These are phyloP conservation scores for Penicillium sp. DNA, from an alignment of 2,329 filamentous ascomycete species.

Conservation along the genomic window DNA sequence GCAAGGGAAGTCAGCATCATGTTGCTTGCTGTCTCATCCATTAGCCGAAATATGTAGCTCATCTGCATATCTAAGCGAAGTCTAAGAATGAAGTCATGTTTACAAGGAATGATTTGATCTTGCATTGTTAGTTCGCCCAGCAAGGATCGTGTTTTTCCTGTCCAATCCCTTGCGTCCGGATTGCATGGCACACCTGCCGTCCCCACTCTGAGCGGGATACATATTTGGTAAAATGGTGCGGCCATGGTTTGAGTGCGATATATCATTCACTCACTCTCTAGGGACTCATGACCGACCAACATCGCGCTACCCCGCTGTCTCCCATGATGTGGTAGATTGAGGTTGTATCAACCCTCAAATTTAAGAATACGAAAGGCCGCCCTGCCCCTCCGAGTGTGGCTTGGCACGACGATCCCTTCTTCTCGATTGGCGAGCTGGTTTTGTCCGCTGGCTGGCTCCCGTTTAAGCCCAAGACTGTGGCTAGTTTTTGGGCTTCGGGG, in stretches of 20 bases:
- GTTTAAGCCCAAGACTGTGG: neutral
- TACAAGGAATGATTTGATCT: neutral
- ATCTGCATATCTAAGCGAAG: neutral
- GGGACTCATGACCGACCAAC: neutral
- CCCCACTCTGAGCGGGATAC: neutral
- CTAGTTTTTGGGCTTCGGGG: neutral
- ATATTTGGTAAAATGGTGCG: neutral
- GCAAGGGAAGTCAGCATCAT: neutral
- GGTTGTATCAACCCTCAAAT: conserved; percentile 11
- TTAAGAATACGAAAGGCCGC: conserved; percentile 11
- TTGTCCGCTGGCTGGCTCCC: conserved; percentile 1
- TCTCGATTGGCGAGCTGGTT: conserved; percentile 8
- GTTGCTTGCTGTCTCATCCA: neutral
- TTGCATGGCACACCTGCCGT: conserved; percentile 3
- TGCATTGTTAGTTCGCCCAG: neutral
- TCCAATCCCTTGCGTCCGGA: conserved; percentile 6
- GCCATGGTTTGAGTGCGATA: neutral
- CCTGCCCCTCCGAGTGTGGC: conserved; percentile 6
- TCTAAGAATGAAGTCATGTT: conserved; percentile 4
- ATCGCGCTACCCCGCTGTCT: neutral
- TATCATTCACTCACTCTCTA: neutral
- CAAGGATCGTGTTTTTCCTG: conserved; percentile 1
- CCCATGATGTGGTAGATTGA: conserved; percentile 10
- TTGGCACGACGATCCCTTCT: conserved; percentile 19
- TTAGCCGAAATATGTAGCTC: neutral